Evolutionary conservation across 495 filamentous ascomycete species (phyloP).

Genomic region (Ascobolus immersus): DNA sequence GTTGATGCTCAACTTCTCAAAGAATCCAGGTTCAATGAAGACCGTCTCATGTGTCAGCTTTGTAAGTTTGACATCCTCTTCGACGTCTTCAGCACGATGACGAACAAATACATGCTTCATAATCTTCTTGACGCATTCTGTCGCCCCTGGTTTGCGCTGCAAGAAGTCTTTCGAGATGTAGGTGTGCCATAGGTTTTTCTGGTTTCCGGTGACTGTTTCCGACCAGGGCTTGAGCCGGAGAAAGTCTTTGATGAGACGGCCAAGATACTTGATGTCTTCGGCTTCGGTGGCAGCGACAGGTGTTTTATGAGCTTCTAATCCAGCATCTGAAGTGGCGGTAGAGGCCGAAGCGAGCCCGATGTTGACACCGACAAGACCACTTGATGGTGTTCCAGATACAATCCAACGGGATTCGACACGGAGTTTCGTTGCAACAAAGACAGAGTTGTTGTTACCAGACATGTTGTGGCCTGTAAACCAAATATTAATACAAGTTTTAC

Average conservation of each 20-base stretch:
- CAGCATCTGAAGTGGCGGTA: too few relatives aligned
- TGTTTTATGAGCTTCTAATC: too few relatives aligned
- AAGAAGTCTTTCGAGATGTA: conserved; percentile 44
- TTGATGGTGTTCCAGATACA: conserved; percentile 72
- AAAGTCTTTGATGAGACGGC: conserved; percentile 42
- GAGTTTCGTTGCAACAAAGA: conserved; percentile 39
- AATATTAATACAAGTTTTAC: too few relatives aligned
- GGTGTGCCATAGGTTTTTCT: conserved; percentile 37
- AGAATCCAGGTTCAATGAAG: conserved; percentile 52
- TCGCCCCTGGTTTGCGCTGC: conserved; percentile 28
- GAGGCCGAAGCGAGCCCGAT: too few relatives aligned
- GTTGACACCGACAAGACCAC: conserved; percentile 51
- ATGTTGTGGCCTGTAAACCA: too few relatives aligned
- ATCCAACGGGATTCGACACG: conserved; percentile 59
- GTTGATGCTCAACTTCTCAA: conserved; percentile 64
- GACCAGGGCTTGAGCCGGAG: conserved; percentile 55
- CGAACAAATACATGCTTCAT: conserved; percentile 60
- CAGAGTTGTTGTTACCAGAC: too few relatives aligned
- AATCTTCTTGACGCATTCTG: conserved; percentile 37
- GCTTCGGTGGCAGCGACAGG: too few relatives aligned
- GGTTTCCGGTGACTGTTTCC: conserved; percentile 15
- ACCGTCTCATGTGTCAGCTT: conserved; percentile 43
- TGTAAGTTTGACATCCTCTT: conserved; percentile 35
- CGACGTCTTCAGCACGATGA: conserved; percentile 44
- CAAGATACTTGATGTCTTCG: conserved; percentile 51